Conservation (phyloP, 306 rosid species). For the Rubus parviflorus region DNA sequence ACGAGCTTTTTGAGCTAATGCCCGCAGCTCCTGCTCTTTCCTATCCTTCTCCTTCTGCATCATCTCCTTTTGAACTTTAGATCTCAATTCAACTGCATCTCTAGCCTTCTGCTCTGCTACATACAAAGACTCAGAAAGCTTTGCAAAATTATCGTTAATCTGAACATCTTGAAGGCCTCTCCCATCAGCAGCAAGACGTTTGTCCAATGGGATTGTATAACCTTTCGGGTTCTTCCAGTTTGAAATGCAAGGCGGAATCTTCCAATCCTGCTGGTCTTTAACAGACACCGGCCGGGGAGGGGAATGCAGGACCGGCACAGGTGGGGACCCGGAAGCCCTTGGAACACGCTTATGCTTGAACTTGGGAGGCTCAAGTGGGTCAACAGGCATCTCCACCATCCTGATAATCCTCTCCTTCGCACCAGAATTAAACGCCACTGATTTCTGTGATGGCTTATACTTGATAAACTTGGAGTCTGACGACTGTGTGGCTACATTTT, state of each 20-base stretch:
- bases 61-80: constrained; percentile 91
- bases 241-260: constrained; percentile 89
- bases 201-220: constrained; percentile 84
- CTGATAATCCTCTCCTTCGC: constrained; percentile 86
- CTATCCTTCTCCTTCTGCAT: constrained; percentile 79
- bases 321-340: constrained; percentile 84
- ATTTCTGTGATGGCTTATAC: constrained; percentile 85
- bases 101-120: constrained; percentile 95
- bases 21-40: constrained; percentile 78
- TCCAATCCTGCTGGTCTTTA: constrained; percentile 95
- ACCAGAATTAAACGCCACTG: constrained; percentile 78
- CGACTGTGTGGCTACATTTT: constrained; percentile 71
- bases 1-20: constrained; percentile 80
- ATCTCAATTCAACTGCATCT: constrained; percentile 86
- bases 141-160: constrained; percentile 81
- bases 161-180: constrained; percentile 90
- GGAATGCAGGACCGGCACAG: constrained; percentile 89
- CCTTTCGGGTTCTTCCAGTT: constrained; percentile 98
- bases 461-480: constrained; percentile 73
- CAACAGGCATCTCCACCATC: constrained; percentile 92
- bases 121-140: constrained; percentile 78
- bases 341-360: constrained; percentile 95
- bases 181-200: constrained; percentile 88
- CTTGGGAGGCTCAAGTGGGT: constrained; percentile 92
- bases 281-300: constrained; percentile 90